Evolutionary conservation across 306 rosid species (phyloP).

Genomic region (Argentina anserina): DNA sequence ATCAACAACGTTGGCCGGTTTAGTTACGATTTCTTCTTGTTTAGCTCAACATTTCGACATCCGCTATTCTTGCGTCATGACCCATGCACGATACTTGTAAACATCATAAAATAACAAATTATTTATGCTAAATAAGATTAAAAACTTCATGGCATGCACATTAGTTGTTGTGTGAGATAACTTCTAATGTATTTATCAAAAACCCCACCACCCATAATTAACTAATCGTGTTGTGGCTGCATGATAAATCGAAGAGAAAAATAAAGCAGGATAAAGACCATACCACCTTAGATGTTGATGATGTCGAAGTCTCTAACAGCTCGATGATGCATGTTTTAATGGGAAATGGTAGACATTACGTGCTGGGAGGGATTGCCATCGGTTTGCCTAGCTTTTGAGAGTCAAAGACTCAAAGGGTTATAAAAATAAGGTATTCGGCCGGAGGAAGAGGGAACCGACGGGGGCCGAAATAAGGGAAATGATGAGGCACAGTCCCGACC

Average conservation of each 20-base stretch:
- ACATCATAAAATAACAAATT: background rate
- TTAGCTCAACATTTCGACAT: background rate
- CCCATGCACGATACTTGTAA: background rate
- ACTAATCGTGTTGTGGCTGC: background rate
- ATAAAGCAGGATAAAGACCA: background rate
- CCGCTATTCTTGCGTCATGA: slow-evolving; percentile 5
- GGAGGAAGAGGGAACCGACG: background rate
- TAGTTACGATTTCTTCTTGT: background rate
- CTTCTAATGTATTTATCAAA: background rate
- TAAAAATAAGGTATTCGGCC: background rate
- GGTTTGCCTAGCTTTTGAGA: background rate
- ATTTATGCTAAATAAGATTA: background rate
- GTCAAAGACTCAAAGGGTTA: background rate
- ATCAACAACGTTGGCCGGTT: background rate
- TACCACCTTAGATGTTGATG: background rate
- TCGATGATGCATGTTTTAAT: background rate
- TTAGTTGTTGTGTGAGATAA: background rate
- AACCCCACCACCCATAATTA: background rate
- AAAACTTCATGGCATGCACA: background rate
- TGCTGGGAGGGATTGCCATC: background rate
- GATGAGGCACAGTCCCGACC: background rate
- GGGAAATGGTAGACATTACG: background rate
- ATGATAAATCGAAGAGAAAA: background rate
- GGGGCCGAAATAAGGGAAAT: background rate
- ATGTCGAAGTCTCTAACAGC: background rate